These are phyloP conservation scores for Boletus reticuloceps DNA, from an alignment of 768 basidiomycete genomes.

Conservation along the genomic window DNA sequence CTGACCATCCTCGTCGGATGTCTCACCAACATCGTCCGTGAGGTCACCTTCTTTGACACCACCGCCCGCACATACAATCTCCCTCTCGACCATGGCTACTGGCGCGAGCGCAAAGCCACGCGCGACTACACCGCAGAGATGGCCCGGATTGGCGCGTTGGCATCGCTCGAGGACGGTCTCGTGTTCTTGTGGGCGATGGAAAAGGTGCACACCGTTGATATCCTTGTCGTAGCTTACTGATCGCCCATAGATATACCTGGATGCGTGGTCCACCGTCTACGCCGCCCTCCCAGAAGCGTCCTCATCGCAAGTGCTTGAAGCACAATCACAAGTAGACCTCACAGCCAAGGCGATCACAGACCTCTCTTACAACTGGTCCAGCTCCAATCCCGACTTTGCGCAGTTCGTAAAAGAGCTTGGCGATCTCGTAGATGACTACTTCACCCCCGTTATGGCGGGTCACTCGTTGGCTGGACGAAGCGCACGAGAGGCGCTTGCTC, in stretches of 20 bases:
- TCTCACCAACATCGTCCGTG: constrained; percentile 56
- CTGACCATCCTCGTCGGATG: constrained; percentile 50
- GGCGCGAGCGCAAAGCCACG: constrained; percentile 58
- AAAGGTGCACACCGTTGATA: constrained; percentile 39
- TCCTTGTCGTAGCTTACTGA: not conserved
- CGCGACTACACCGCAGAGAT: constrained; percentile 73
- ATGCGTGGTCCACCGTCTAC: constrained; percentile 60
- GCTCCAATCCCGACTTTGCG: constrained; percentile 47
- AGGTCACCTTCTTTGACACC: constrained; percentile 59
- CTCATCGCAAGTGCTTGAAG: not conserved
- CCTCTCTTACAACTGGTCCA: constrained; percentile 62
- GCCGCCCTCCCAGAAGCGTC: constrained; percentile 1
- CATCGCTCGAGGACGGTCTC: constrained; percentile 57
- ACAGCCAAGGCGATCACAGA: constrained; percentile 35
- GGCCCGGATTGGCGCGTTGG: constrained; percentile 46
- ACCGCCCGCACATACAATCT: constrained; percentile 46
- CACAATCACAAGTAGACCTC: not conserved
- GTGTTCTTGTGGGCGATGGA: constrained; percentile 83
- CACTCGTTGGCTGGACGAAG: constrained; percentile 17
- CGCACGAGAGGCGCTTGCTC: constrained; percentile 12
- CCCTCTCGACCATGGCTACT: constrained; percentile 35
- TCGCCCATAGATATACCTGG: constrained; percentile 56
- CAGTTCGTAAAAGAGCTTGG: constrained; percentile 51
- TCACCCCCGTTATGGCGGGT: constrained; percentile 35
- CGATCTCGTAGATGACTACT: constrained; percentile 42